phyloP scores from a whole-genome alignment of 2,329 filamentous ascomycete species.

The Tolypocladium capitatum region DNA sequence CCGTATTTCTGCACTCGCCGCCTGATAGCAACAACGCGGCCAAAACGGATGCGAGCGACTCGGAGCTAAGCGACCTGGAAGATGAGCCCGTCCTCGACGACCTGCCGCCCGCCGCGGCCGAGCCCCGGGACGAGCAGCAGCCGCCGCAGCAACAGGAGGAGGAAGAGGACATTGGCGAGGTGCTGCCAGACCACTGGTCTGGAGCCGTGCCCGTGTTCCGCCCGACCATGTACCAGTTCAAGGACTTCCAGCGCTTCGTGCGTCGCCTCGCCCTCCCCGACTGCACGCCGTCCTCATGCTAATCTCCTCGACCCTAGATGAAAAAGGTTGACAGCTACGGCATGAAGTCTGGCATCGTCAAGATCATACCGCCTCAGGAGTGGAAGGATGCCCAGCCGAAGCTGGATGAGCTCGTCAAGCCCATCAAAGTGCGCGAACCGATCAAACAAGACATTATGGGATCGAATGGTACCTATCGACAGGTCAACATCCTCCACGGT shows the following conservation, averaged over 20 bases:
- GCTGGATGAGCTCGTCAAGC: conserved; percentile 77
- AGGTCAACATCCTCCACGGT: conserved; percentile 93
- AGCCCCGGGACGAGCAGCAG: conserved; percentile 5
- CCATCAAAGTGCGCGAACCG: conserved; percentile 86
- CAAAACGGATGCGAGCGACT: conserved; percentile 48
- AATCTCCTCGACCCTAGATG: conserved; percentile 32
- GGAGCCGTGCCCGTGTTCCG: conserved; percentile 88
- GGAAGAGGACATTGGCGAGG: conserved; percentile 58
- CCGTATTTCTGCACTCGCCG: conserved; percentile 45
- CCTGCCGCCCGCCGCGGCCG: conserved; percentile 11
- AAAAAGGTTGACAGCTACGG: conserved; percentile 83
- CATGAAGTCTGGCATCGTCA: conserved; percentile 95
- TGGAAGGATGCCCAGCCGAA: conserved; percentile 74
- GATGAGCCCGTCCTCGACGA: conserved; percentile 32
- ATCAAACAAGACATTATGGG: conserved; percentile 98
- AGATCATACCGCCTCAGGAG: conserved; percentile 85
- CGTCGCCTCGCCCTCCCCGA: conserved; percentile 14
- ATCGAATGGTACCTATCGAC: conserved; percentile 86
- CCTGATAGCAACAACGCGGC: conserved; percentile 49
- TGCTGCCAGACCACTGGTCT: conserved; percentile 79
- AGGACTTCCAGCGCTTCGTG: conserved; percentile 85
- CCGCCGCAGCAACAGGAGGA: conserved; percentile 18
- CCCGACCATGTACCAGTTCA: conserved; percentile 90
- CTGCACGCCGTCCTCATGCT: conserved; percentile 6
- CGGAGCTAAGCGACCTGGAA: conserved; percentile 54